Percentiles rank a stretch among this genome's conserved stretches.
Evolutionary conservation across 148 eudicot species (phyloP).

Genomic region (Camellia granthamiana): DNA sequence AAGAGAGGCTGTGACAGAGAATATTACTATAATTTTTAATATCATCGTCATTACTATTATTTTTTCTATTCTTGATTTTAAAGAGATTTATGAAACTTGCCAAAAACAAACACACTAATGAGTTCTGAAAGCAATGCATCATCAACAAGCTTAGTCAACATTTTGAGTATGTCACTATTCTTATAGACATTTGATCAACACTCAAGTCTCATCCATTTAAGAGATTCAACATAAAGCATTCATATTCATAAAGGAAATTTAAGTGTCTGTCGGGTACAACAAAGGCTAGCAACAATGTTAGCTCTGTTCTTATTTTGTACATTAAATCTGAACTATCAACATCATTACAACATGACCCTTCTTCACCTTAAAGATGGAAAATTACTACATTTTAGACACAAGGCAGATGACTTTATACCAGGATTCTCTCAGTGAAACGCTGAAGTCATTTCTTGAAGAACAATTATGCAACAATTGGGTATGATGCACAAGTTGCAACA

Average conservation of each 20-base stretch:
- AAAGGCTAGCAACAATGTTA: not conserved
- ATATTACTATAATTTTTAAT: too few species aligned
- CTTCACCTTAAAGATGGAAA: not conserved
- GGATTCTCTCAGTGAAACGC: not conserved
- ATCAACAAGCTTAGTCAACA: not conserved
- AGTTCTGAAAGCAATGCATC: too few species aligned
- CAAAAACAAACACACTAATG: too few species aligned
- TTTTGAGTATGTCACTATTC: not conserved
- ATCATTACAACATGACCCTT: not conserved
- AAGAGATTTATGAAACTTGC: too few species aligned
- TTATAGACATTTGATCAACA: not conserved
- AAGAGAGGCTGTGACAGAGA: not conserved
- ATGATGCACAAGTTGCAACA: conserved; percentile 37
- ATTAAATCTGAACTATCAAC: not conserved
- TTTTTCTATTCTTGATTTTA: not conserved
- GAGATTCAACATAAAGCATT: not conserved
- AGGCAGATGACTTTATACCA: not conserved
- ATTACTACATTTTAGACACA: conserved; percentile 10
- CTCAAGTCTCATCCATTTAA: not conserved
- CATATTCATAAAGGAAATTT: not conserved
- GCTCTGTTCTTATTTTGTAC: conserved; percentile 31
- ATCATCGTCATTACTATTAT: not conserved
- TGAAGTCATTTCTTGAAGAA: not conserved
- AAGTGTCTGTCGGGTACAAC: not conserved
- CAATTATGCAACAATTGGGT: conserved; percentile 45